A percentile compares a stretch with the other conserved stretches of the same genome.
Evolutionary conservation across 805 yeast species (phyloP).

Genomic region (Wickerhamiella slavikovae): DNA sequence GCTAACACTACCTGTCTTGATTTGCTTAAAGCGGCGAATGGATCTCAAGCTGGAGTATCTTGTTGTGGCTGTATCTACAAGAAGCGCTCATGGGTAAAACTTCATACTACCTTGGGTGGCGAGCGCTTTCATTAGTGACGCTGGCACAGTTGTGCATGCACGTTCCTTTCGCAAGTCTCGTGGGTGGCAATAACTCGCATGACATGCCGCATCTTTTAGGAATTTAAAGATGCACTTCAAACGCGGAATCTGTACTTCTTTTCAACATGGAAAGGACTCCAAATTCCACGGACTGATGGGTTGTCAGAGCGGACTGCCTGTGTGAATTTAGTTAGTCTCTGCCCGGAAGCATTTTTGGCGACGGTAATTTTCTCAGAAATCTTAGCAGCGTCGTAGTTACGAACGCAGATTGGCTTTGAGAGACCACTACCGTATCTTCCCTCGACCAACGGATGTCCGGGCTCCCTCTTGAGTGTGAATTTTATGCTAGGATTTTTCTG

Average conservation of each 20-base stretch:
- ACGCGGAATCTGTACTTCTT: conserved; percentile 24
- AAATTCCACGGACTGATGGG: conserved; percentile 78
- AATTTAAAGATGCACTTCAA: no score
- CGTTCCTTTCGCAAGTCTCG: no score
- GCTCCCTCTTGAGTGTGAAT: conserved; percentile 44
- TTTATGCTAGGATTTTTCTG: conserved; percentile 40
- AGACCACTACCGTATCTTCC: conserved; percentile 34
- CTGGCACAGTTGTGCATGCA: no score
- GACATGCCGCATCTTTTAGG: no score
- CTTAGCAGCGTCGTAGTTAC: conserved; percentile 42
- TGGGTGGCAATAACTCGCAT: no score
- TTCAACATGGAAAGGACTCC: conserved; percentile 86
- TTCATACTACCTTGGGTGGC: no score
- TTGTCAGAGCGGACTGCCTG: conserved; percentile 68
- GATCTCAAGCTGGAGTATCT: conserved; percentile 11
- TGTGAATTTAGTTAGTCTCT: conserved; percentile 34
- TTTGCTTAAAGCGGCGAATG: conserved; percentile 2
- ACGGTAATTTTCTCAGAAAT: conserved; percentile 45
- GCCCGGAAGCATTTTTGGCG: conserved; percentile 51
- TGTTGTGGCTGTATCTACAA: no score
- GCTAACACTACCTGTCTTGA: conserved; percentile 16
- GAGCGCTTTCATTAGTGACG: no score
- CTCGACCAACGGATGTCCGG: conserved; percentile 65
- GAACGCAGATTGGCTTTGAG: conserved; percentile 47
- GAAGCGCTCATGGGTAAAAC: no score